These are phyloP conservation scores for Hemisphaericaspora nanyangensis DNA, from an alignment of 805 yeast genomes.

Conservation along the genomic window DNA sequence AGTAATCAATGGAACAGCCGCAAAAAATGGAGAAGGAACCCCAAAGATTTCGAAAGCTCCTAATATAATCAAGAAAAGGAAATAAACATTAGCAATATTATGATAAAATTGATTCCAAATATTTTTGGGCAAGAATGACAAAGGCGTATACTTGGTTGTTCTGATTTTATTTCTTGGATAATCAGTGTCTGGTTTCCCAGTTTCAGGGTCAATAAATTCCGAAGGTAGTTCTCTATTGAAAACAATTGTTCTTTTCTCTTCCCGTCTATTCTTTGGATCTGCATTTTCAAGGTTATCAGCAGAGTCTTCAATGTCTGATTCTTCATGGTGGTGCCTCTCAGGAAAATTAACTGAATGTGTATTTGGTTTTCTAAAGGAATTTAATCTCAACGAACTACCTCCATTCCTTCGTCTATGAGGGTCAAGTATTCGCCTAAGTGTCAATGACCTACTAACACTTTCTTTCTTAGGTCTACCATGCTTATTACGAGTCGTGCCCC, in stretches of 20 bases:
- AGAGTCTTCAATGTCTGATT: conserved; percentile 15
- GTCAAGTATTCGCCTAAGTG: conserved; percentile 45
- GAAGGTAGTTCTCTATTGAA: conserved; percentile 62
- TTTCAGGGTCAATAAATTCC: conserved; percentile 51
- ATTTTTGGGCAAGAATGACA: conserved; percentile 85
- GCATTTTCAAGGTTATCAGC: conserved; percentile 25
- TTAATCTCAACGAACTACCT: conserved; percentile 8
- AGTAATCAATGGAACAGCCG: conserved; percentile 76
- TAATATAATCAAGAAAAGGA: conserved; percentile 70
- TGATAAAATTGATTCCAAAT: conserved; percentile 66
- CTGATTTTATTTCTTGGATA: conserved; percentile 90
- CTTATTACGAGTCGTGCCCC: conserved; percentile 86
- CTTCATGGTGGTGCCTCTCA: conserved; percentile 5
- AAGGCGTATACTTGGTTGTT: conserved; percentile 92
- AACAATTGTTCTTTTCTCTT: conserved; percentile 45
- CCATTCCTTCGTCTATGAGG: conserved; percentile 9
- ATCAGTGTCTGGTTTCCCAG: conserved; percentile 51
- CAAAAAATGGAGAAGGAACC: conserved; percentile 71
- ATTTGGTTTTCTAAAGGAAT: conserved; percentile 8
- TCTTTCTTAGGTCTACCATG: conserved; percentile 58
- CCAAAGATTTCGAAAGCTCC: conserved; percentile 80
- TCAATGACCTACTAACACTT: conserved; percentile 42
- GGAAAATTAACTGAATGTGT: conserved; percentile 11
- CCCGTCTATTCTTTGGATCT: conserved; percentile 30
- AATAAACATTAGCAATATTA: conserved; percentile 88